Conservation (phyloP, 73 alveolate species). For the Durusdinium trenchii region DNA sequence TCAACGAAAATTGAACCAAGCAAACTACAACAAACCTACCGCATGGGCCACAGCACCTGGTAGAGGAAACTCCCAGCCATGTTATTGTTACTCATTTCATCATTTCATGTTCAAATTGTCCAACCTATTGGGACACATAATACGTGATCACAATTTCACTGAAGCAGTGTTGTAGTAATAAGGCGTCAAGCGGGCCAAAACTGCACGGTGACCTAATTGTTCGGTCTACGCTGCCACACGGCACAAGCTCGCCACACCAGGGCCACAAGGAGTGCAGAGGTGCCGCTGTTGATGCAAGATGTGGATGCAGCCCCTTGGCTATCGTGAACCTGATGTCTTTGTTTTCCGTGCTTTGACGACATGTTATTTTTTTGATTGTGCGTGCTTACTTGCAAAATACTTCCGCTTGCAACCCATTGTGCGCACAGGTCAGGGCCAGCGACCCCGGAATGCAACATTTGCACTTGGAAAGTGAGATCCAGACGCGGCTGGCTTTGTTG, state of each 20-base stretch:
- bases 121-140: no score
- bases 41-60: no score
- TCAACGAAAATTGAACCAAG: no score
- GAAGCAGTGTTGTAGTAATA: no score
- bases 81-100: no score
- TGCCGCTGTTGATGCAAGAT: constrained; percentile 10
- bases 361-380: not conserved
- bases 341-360: not conserved
- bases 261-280: not conserved
- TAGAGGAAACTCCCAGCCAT: no score
- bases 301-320: not conserved
- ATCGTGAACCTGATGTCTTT: not conserved
- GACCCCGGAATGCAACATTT: constrained; percentile 42
- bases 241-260: not conserved
- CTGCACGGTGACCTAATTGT: not conserved
- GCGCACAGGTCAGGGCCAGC: not conserved
- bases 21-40: no score
- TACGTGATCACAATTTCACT: no score
- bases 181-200: no score
- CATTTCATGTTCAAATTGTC: no score
- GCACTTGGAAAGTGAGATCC: constrained; percentile 18
- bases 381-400: not conserved
- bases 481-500: constrained; percentile 17
- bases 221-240: not conserved
- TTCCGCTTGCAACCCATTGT: not conserved